phyloP scores from a whole-genome alignment of 495 filamentous ascomycete genomes.

The Trichoderma orchidacearum region DNA sequence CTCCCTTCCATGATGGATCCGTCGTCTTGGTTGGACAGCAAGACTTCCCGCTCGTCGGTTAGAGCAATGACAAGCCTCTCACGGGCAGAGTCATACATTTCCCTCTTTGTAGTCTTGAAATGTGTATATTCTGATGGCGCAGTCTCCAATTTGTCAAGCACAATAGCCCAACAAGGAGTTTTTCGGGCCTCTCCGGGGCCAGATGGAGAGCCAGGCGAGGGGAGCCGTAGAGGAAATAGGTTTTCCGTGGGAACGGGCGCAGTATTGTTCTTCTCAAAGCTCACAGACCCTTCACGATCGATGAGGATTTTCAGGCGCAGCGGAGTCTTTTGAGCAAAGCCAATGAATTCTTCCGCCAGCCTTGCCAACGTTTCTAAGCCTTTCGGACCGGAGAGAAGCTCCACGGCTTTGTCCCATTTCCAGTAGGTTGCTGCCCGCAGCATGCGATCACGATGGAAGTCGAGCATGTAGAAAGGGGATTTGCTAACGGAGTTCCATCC shows the following conservation, averaged over 20 bases:
- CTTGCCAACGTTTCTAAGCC: slow-evolving; percentile 22
- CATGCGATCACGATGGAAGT: slow-evolving; percentile 68
- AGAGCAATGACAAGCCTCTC: slow-evolving; percentile 40
- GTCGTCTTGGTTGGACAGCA: slow-evolving; percentile 48
- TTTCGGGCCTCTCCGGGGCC: slow-evolving; percentile 9
- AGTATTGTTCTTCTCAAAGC: slow-evolving; percentile 33
- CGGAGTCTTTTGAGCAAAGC: slow-evolving; percentile 10
- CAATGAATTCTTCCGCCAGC: slow-evolving; percentile 9
- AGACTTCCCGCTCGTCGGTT: slow-evolving; percentile 49
- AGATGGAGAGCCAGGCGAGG: slow-evolving; percentile 4
- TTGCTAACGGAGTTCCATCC: slow-evolving; percentile 29
- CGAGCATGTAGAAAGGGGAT: slow-evolving; percentile 73
- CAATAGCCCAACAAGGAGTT: slow-evolving; percentile 27
- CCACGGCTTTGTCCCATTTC: slow-evolving; percentile 37
- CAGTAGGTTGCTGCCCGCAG: slow-evolving; percentile 59
- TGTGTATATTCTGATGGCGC: slow-evolving; percentile 49
- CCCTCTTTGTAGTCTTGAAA: slow-evolving; percentile 61
- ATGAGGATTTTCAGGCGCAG: slow-evolving; percentile 41
- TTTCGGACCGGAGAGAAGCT: slow-evolving; percentile 23
- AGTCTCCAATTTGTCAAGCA: slow-evolving; percentile 40
- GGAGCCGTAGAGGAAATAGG: slow-evolving; percentile 40
- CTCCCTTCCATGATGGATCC: slow-evolving; percentile 78
- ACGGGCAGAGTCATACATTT: slow-evolving; percentile 52
- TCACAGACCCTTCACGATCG: slow-evolving; percentile 31
- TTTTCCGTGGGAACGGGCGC: slow-evolving; percentile 33